Evolutionary conservation across 805 yeast species (phyloP).

Genomic region (Komagataella pastoris): DNA sequence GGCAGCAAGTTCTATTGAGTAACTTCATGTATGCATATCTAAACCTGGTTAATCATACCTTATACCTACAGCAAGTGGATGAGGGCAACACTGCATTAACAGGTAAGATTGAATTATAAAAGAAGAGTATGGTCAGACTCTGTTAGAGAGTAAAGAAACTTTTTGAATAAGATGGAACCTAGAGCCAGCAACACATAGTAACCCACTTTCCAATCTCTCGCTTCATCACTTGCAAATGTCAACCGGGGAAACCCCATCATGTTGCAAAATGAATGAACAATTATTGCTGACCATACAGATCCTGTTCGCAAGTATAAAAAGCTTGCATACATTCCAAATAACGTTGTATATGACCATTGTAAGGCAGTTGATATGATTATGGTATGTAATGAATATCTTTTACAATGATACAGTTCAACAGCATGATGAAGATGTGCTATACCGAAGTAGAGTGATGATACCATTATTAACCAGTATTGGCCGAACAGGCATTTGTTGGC

Average conservation of each 20-base stretch:
- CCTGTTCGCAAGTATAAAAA: constrained; percentile 36
- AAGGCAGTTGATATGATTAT: constrained; percentile 25
- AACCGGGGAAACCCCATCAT: constrained; percentile 48
- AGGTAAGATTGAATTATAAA: constrained; percentile 5
- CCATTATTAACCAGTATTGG: constrained; percentile 1
- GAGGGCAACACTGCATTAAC: not conserved
- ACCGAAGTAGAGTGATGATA: constrained; percentile 56
- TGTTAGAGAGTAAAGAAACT: constrained; percentile 14
- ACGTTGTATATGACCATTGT: constrained; percentile 52
- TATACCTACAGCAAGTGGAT: constrained; percentile 55
- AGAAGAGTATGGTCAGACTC: constrained; percentile 7
- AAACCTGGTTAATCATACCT: constrained; percentile 85
- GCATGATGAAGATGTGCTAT: constrained; percentile 74
- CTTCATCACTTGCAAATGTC: constrained; percentile 7
- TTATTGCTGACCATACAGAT: constrained; percentile 41
- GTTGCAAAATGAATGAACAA: constrained; percentile 59
- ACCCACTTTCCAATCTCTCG: constrained; percentile 11
- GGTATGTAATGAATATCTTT: constrained; percentile 12
- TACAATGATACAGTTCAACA: constrained; percentile 24
- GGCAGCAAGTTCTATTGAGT: constrained; percentile 86
- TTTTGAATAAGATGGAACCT: constrained; percentile 29
- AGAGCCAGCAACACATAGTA: constrained; percentile 25
- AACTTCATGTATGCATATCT: constrained; percentile 97
- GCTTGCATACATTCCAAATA: constrained; percentile 61
- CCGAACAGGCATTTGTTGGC: constrained; percentile 3